Evolutionary conservation across 2,329 filamentous ascomycete species (phyloP).

Genomic region (Kalmusia sp.): DNA sequence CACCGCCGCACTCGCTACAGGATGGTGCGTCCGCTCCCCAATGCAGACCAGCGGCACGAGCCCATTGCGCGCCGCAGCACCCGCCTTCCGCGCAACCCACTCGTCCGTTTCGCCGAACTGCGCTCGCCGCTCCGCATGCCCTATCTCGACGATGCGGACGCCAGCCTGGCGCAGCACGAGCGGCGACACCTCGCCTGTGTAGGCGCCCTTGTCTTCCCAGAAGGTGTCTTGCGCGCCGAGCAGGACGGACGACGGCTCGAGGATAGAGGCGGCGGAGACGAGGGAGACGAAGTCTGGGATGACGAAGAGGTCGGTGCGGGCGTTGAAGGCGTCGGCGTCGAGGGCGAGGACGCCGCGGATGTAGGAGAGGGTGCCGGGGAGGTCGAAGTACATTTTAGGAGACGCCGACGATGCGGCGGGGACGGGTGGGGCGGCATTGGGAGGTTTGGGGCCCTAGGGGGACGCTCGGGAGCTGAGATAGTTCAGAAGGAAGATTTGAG

Average conservation of each 20-base stretch:
- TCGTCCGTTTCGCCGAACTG: conserved; percentile 79
- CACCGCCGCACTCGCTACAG: conserved; percentile 57
- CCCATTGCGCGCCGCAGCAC: conserved; percentile 70
- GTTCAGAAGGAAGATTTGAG: too few relatives aligned
- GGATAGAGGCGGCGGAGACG: conserved; percentile 57
- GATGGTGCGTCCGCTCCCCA: conserved; percentile 68
- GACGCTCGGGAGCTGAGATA: background rate
- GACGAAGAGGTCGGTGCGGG: conserved; percentile 73
- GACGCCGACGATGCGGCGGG: conserved; percentile 73
- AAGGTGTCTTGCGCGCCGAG: conserved; percentile 80
- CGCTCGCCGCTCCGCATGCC: conserved; percentile 78
- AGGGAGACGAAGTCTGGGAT: conserved; percentile 80
- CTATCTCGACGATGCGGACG: conserved; percentile 76
- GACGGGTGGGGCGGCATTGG: conserved; percentile 46
- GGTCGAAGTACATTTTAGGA: conserved; percentile 82
- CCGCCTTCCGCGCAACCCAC: conserved; percentile 71
- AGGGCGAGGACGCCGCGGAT: conserved; percentile 51
- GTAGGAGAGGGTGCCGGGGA: conserved; percentile 64
- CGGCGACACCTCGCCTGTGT: conserved; percentile 80
- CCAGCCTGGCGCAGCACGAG: conserved; percentile 71
- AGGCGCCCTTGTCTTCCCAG: conserved; percentile 73
- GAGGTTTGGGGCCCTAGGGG: too few relatives aligned
- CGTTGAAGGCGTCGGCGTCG: conserved; percentile 60
- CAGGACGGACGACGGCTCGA: conserved; percentile 61
- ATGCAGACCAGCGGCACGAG: conserved; percentile 82